Percentiles rank a stretch among this genome's conserved stretches.
Conservation (phyloP, 345 rosid species). For the Isatis tinctoria region DNA sequence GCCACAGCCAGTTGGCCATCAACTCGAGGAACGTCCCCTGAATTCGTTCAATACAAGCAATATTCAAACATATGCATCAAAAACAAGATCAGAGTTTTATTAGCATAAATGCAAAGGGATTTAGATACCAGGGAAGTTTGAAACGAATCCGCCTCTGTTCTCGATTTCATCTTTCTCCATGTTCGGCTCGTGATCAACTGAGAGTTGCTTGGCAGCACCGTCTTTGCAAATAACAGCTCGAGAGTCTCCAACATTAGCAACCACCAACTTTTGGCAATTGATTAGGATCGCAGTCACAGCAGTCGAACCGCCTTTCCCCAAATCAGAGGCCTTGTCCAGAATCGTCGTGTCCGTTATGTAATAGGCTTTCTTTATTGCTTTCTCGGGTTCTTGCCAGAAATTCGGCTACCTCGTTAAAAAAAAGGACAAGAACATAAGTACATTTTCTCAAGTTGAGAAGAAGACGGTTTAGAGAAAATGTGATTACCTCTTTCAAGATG, state of each 20-base stretch:
- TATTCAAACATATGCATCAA: background rate
- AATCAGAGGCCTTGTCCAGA: constrained; percentile 60
- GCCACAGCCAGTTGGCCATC: constrained; percentile 96
- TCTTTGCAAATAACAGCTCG: constrained; percentile 74
- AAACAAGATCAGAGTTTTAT: background rate
- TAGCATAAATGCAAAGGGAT: background rate
- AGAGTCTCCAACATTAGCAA: constrained; percentile 95
- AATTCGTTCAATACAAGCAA: constrained; percentile 6
- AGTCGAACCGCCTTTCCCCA: constrained; percentile 93
- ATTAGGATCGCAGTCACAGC: constrained; percentile 88
- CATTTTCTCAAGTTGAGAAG: background rate
- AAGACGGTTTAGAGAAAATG: background rate
- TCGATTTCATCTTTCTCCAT: constrained; percentile 62
- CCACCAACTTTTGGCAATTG: constrained; percentile 64
- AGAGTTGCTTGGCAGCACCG: constrained; percentile 69
- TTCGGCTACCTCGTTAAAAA: constrained; percentile 41
- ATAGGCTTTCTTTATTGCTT: constrained; percentile 70
- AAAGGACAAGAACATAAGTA: background rate
- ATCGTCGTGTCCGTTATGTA: constrained; percentile 56
- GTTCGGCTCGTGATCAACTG: constrained; percentile 88
- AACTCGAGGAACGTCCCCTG: constrained; percentile 92
- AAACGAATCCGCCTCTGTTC: constrained; percentile 84
- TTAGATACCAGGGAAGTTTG: constrained; percentile 73
- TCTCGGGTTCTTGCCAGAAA: constrained; percentile 73
- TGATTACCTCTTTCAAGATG: constrained; percentile 71